Conservation (phyloP, 2,329 filamentous ascomycete species). For the Amauroascus niger region DNA sequence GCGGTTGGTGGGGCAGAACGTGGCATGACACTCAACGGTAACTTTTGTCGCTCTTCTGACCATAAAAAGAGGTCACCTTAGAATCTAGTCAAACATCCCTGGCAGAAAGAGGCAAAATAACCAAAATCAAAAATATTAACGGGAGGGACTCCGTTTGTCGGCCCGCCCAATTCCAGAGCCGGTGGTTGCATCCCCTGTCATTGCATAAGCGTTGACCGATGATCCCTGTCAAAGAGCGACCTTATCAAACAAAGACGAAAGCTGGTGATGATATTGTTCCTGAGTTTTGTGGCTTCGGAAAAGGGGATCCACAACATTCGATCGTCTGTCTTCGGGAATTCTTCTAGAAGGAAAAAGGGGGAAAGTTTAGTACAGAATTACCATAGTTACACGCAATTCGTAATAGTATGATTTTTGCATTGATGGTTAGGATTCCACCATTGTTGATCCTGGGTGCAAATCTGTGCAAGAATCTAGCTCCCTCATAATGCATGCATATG, state of each 20-base stretch:
- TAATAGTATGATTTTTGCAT: not conserved
- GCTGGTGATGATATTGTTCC: not conserved
- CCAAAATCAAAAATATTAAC: not conserved
- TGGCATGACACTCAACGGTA: slow-evolving; percentile 3
- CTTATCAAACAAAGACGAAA: slow-evolving; percentile 3
- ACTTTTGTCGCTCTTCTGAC: not conserved
- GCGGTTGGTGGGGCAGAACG: slow-evolving; percentile 5
- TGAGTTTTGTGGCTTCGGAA: slow-evolving; percentile 11
- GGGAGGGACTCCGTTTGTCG: not conserved
- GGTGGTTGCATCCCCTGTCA: not conserved
- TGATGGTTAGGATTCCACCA: not conserved
- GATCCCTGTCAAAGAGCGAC: not conserved
- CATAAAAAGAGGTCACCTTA: not conserved
- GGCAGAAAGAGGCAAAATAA: not conserved
- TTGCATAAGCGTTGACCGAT: slow-evolving; percentile 3
- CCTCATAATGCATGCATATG: not conserved
- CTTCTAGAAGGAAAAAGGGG: slow-evolving; percentile 2
- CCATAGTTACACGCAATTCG: no score
- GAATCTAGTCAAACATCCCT: not conserved
- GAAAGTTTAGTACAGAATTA: not conserved
- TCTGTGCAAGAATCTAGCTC: not conserved
- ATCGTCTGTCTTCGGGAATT: slow-evolving; percentile 2
- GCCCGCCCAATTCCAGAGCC: slow-evolving; percentile 1
- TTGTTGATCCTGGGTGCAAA: not conserved
- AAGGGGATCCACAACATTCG: not conserved